These are phyloP conservation scores for Pochonia chlamydosporia DNA, from an alignment of 2,329 filamentous ascomycete species.

Conservation along the genomic window DNA sequence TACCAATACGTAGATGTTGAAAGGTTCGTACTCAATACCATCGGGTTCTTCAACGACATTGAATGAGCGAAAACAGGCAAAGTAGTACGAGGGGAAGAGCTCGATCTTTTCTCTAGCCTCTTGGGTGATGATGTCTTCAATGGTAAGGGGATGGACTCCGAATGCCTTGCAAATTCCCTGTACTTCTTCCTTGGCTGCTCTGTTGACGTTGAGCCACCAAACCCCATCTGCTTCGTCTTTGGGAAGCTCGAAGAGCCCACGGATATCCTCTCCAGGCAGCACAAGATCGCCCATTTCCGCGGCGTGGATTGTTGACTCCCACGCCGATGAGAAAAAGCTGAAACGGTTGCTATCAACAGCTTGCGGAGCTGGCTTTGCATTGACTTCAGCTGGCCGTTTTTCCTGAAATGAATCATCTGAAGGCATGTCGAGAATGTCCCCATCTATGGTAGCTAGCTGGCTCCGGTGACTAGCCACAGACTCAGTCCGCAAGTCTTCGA, in stretches of 20 bases:
- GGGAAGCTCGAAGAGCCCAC: constrained; percentile 72
- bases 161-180: constrained; percentile 88
- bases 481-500: constrained; percentile 27
- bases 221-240: constrained; percentile 67
- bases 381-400: constrained; percentile 33
- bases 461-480: constrained; percentile 18
- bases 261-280: constrained; percentile 82
- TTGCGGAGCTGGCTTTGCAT: constrained; percentile 31
- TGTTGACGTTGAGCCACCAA: constrained; percentile 98
- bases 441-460: constrained; percentile 45
- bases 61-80: constrained; percentile 95
- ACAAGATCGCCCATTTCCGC: constrained; percentile 82
- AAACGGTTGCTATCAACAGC: constrained; percentile 69
- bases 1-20: constrained; percentile 95
- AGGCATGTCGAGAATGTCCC: constrained; percentile 51
- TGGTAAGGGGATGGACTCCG: constrained; percentile 88
- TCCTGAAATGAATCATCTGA: constrained; percentile 42
- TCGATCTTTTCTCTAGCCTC: constrained; percentile 98
- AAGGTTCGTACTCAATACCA: constrained; percentile 81
- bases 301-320: constrained; percentile 89
- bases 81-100: constrained; percentile 95
- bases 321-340: constrained; percentile 94
- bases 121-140: constrained; percentile 92
- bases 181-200: constrained; percentile 83
- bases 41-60: constrained; percentile 70